Percentiles rank a stretch among this genome's conserved stretches.
Evolutionary conservation across 2,329 filamentous ascomycete genomes (phyloP).

Genomic region (Emmonsiellopsis sp.): DNA sequence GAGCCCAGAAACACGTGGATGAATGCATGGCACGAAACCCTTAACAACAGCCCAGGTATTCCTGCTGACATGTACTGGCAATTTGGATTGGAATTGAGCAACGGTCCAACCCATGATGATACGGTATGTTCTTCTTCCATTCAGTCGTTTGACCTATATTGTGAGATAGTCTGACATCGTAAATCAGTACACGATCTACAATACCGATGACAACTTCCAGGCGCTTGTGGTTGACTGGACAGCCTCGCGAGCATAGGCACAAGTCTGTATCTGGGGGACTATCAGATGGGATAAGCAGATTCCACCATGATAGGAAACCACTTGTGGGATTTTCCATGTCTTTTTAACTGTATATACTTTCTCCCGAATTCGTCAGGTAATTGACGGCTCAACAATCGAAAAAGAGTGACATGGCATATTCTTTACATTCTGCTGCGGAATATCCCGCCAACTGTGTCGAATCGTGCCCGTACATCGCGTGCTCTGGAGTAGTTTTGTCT

Average conservation of each 20-base stretch:
- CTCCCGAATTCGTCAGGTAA: no score
- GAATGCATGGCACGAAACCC: constrained; percentile 27
- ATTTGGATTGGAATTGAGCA: constrained; percentile 22
- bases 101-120: constrained; percentile 21
- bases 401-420: no score
- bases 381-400: no score
- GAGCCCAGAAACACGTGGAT: constrained; percentile 20
- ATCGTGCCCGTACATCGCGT: neutral
- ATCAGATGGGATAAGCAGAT: neutral
- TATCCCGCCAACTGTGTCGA: no score
- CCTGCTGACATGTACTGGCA: constrained; percentile 33
- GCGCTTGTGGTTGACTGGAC: neutral
- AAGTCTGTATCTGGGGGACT: neutral
- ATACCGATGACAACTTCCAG: constrained; percentile 2
- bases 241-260: neutral
- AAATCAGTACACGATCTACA: constrained; percentile 2
- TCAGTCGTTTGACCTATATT: neutral
- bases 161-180: neutral
- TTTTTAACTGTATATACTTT: no score
- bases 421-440: no score
- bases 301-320: neutral
- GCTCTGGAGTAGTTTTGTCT: neutral
- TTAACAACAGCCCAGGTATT: constrained; percentile 23
- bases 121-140: neutral
- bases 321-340: no score